Evolutionary conservation across 768 basidiomycete genomes (phyloP).

Genomic region (Trametes maxima): DNA sequence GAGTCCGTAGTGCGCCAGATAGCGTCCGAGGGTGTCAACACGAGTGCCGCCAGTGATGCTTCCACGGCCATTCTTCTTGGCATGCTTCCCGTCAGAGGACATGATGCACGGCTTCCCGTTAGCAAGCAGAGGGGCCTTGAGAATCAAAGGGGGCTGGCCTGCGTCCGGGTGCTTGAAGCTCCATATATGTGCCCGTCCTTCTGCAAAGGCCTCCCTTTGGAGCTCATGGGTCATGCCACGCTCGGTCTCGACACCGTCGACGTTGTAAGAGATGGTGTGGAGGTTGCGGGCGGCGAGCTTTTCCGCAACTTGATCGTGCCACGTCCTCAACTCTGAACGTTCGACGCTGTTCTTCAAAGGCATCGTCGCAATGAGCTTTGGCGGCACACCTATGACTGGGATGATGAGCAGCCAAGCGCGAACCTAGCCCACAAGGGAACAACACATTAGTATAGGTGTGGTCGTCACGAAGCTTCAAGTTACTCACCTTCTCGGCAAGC

Average conservation of each 20-base stretch:
- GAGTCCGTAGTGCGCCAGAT: slow-evolving; percentile 24
- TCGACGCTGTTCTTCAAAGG: background rate
- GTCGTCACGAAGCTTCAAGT: too few species aligned
- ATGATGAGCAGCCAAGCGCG: background rate
- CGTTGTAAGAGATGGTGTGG: background rate
- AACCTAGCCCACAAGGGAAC: background rate
- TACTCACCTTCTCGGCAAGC: slow-evolving; percentile 25
- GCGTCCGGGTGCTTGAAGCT: background rate
- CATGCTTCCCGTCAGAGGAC: slow-evolving; percentile 29
- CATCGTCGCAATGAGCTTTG: background rate
- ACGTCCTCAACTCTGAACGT: background rate
- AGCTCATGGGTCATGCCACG: background rate
- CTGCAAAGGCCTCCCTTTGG: background rate
- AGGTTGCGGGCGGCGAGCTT: background rate
- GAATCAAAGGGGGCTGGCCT: background rate
- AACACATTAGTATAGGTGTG: background rate
- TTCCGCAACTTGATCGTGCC: background rate
- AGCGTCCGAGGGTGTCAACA: slow-evolving; percentile 29
- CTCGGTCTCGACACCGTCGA: background rate
- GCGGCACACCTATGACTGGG: background rate
- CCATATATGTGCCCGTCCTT: background rate
- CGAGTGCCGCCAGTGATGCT: slow-evolving; percentile 36
- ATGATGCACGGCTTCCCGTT: background rate
- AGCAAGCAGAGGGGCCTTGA: background rate
- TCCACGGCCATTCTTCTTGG: slow-evolving; percentile 36